A percentile compares a stretch with the other conserved stretches of the same genome.
Evolutionary conservation across 805 yeast genomes (phyloP).

Genomic region (Pichia nakasei): DNA sequence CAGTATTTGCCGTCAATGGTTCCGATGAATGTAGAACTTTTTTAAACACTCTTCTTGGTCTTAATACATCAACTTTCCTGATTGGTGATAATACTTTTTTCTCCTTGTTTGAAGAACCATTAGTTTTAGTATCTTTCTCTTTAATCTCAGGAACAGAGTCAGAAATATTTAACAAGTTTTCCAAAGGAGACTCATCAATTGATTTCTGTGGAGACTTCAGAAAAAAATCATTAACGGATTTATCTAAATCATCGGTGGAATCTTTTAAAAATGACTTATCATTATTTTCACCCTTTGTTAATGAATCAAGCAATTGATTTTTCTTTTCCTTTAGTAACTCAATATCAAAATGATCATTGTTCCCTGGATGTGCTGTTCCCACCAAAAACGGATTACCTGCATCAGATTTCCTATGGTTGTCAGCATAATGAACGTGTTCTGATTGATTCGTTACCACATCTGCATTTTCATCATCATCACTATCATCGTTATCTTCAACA

Average conservation of each 20-base stretch:
- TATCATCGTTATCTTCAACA: conserved; percentile 7
- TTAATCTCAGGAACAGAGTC: neutral
- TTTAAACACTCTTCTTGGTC: conserved; percentile 33
- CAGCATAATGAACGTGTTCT: conserved; percentile 10
- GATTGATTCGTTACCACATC: neutral
- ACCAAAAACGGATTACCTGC: conserved; percentile 7
- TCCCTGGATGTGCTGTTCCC: conserved; percentile 2
- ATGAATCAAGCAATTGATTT: conserved; percentile 31
- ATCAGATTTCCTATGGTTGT: conserved; percentile 3
- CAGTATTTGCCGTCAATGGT: neutral
- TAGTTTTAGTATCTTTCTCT: neutral
- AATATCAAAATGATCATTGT: conserved; percentile 9
- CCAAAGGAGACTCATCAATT: conserved; percentile 17
- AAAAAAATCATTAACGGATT: conserved; percentile 3
- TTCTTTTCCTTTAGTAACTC: conserved; percentile 26
- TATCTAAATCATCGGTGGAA: neutral
- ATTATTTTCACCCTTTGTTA: conserved; percentile 18
- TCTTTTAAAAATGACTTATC: conserved; percentile 1
- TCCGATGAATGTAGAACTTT: conserved; percentile 25
- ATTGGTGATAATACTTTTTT: conserved; percentile 28
- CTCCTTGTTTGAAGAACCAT: neutral
- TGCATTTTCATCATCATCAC: neutral
- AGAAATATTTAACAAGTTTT: conserved; percentile 13
- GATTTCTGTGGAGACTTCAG: conserved; percentile 14
- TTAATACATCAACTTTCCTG: conserved; percentile 33